Evolutionary conservation across 1,284 basidiomycete genomes (phyloP).

Genomic region (Austroboletus novae-zelandiae): DNA sequence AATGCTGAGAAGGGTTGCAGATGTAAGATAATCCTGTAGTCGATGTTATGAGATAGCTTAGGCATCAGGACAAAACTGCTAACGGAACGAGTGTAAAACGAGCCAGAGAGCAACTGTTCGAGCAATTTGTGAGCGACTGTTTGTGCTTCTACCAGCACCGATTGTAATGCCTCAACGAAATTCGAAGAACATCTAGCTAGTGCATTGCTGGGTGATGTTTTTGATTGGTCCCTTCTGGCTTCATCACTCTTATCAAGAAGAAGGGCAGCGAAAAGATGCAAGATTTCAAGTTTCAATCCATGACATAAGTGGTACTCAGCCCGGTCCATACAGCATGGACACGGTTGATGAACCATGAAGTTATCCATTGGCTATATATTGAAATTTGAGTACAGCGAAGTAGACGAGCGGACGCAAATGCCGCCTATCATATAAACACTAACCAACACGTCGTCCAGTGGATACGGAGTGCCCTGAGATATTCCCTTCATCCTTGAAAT

Average conservation of each 20-base stretch:
- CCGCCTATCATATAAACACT: conserved; percentile 23
- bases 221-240: background rate
- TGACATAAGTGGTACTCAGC: conserved; percentile 21
- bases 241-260: conserved; percentile 23
- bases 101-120: conserved; percentile 20
- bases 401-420: conserved; percentile 11
- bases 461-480: conserved; percentile 4
- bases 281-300: conserved; percentile 29
- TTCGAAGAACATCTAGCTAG: conserved; percentile 11
- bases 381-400: conserved; percentile 31
- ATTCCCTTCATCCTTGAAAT: conserved; percentile 12
- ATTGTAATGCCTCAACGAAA: conserved; percentile 24
- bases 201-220: background rate
- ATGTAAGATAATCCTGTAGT: conserved; percentile 19
- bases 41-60: background rate
- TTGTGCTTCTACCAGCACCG: conserved; percentile 22
- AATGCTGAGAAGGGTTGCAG: conserved; percentile 37
- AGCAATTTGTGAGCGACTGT: conserved; percentile 17
- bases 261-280: conserved; percentile 29
- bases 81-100: conserved; percentile 9
- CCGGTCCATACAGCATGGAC: conserved; percentile 28
- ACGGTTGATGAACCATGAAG: conserved; percentile 37
- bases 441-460: conserved; percentile 24
- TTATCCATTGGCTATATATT: conserved; percentile 40
- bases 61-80: conserved; percentile 3